Evolutionary conservation across 2,329 filamentous ascomycete genomes (phyloP).

Genomic region (Blastomyces gilchristii): DNA sequence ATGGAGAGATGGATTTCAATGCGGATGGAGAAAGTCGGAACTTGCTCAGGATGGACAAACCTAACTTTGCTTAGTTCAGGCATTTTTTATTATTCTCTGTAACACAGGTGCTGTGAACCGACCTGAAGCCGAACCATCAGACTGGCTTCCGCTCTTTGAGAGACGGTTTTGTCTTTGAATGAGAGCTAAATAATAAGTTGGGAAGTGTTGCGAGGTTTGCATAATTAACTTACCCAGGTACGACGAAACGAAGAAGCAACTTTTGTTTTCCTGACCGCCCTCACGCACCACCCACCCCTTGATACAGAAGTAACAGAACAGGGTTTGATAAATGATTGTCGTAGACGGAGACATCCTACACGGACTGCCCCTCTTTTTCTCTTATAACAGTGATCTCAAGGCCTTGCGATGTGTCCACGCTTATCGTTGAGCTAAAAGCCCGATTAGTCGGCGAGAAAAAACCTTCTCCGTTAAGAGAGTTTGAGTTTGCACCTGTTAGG

Average conservation of each 20-base stretch:
- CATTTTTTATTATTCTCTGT: neutral
- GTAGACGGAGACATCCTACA: neutral
- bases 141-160: neutral
- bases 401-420: neutral
- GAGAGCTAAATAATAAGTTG: neutral
- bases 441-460: neutral
- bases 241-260: neutral
- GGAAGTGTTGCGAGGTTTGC: neutral
- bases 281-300: neutral
- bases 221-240: neutral
- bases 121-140: neutral
- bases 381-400: neutral
- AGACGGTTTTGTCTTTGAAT: neutral
- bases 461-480: neutral
- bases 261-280: neutral
- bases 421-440: neutral
- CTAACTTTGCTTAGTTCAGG: neutral
- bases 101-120: neutral
- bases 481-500: neutral
- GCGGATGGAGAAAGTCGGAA: neutral
- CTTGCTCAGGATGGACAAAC: neutral
- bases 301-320: neutral
- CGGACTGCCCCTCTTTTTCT: no score
- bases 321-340: neutral
- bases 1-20: neutral